A percentile compares a stretch with the other conserved stretches of the same genome.
Conservation (phyloP, 2,329 filamentous ascomycete genomes). For the Chaetomium globosum region DNA sequence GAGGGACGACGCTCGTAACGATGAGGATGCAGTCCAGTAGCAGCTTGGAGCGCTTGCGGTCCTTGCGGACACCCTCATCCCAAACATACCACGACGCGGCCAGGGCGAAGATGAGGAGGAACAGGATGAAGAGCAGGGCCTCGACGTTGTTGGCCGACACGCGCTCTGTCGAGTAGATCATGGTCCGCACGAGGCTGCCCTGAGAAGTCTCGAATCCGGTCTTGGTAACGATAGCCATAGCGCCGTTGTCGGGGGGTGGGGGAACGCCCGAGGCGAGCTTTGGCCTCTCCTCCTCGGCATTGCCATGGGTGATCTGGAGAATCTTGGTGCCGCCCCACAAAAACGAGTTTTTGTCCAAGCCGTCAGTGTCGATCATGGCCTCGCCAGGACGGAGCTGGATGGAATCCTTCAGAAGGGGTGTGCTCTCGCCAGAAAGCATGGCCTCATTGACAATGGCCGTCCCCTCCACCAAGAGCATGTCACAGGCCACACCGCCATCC, state of each 20-base stretch:
- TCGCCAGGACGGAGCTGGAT: slow-evolving; percentile 85
- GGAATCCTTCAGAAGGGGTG: slow-evolving; percentile 93
- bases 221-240: slow-evolving; percentile 91
- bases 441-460: slow-evolving; percentile 98
- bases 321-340: slow-evolving; percentile 98
- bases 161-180: slow-evolving; percentile 99
- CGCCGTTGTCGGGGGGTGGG: slow-evolving; percentile 87
- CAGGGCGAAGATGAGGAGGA: slow-evolving; percentile 92
- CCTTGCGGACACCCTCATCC: slow-evolving; percentile 91
- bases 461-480: slow-evolving; percentile 93
- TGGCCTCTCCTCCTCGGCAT: slow-evolving; percentile 70
- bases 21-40: slow-evolving; percentile 97
- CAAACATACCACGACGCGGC: slow-evolving; percentile 99
- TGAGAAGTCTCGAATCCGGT: slow-evolving; percentile 99
- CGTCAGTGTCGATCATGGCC: slow-evolving; percentile 80
- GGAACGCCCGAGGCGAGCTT: slow-evolving; percentile 76
- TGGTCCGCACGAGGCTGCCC: slow-evolving; percentile 93
- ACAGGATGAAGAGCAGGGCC: slow-evolving; percentile 95
- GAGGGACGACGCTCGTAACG: slow-evolving; percentile 96
- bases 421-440: slow-evolving; percentile 98
- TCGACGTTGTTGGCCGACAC: slow-evolving; percentile 98
- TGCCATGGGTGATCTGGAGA: slow-evolving; percentile 89
- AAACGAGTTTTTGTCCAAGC: slow-evolving; percentile 94
- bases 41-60: slow-evolving; percentile 96
- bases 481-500: slow-evolving; percentile 93